phyloP scores from a whole-genome alignment of 192 early-diverging fungal species.

The Dissophora ornata region DNA sequence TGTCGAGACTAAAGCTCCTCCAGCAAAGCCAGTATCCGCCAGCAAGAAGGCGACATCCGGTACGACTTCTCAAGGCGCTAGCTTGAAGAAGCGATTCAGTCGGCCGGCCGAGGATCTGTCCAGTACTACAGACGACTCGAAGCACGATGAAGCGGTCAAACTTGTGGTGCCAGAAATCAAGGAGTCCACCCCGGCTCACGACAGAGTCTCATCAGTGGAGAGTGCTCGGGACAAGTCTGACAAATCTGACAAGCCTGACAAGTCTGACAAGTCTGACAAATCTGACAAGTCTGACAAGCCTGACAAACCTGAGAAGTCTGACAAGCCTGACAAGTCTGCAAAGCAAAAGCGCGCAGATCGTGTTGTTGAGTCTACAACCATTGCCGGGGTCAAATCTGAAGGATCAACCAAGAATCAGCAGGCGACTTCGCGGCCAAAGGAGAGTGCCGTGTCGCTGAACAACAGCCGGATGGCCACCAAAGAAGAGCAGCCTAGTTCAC shows the following conservation, averaged over 20 bases:
- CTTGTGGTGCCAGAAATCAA: neutral
- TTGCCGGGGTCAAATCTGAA: conserved; percentile 4
- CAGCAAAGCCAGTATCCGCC: neutral
- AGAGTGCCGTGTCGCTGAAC: neutral
- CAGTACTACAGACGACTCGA: neutral
- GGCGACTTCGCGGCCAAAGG: neutral
- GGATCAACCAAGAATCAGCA: neutral
- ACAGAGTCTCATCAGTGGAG: neutral
- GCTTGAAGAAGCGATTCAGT: conserved; percentile 42
- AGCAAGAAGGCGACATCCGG: conserved; percentile 1
- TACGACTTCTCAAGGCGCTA: neutral
- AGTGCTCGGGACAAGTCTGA: conserved; percentile 5
- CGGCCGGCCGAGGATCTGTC: neutral
- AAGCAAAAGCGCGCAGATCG: conserved; percentile 16
- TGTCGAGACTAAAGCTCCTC: neutral
- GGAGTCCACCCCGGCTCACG: neutral
- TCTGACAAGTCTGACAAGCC: conserved; percentile 9
- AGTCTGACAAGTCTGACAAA: conserved; percentile 8
- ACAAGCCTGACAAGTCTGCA: neutral
- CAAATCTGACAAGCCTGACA: conserved; percentile 3
- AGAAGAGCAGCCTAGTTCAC: neutral
- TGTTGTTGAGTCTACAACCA: neutral
- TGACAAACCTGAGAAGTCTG: neutral
- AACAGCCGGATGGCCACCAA: neutral
- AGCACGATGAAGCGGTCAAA: neutral